Base-by-base conservation (phyloP, 371 early-diverging fungal genomes). In the Actinomortierella wolfii region DNA sequence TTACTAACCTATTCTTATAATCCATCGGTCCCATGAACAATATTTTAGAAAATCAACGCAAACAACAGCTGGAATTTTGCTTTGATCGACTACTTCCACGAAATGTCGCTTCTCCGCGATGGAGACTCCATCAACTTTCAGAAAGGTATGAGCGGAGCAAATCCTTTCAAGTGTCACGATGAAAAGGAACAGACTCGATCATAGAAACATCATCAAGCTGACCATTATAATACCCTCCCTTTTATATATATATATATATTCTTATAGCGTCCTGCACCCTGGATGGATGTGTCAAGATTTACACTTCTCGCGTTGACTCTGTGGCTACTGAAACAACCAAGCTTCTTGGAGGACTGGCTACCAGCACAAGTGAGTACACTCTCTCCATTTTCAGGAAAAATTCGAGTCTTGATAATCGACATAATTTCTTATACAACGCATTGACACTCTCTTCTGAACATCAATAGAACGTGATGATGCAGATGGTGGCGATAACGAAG, bases 201-300 rank as follows among this genome's bases (percentile, higher is more conserved):
- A 29, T 5, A n/a, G 18, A 25, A 3, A 44, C 4, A 34, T 24
- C 3, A 26, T 9, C 24, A 17, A 43, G n/a, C 5, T 2, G 18
- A 15, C 11, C 28, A 43, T 11, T 20, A 34, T 11, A 39, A 44
- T 46, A 25, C 23, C 18, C 15, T 29, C 0, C 45, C 28, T 3
- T 41, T 15, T 3, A 8, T 21, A 45, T 6, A 8, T 17, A 8
- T 45, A 17, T 21, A 8, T 17, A 45, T 1, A 26, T 29, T 17
- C 15, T 25, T 15, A 8, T 57, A 74, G 99, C 99, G n/a, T 97
- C 98, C 34, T 95, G 94, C 78, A 97, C 99, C 1, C 78, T 99
- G 46, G 99, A 99, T 73, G 99, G 99, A 13, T 99, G 99, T 76
- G 94, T 99, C 64, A 99, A 98, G 83, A 94, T 99, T 59, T 99